Base-by-base conservation (phyloP, 2,329 filamentous ascomycete species). In the Aspergillus ustus region DNA sequence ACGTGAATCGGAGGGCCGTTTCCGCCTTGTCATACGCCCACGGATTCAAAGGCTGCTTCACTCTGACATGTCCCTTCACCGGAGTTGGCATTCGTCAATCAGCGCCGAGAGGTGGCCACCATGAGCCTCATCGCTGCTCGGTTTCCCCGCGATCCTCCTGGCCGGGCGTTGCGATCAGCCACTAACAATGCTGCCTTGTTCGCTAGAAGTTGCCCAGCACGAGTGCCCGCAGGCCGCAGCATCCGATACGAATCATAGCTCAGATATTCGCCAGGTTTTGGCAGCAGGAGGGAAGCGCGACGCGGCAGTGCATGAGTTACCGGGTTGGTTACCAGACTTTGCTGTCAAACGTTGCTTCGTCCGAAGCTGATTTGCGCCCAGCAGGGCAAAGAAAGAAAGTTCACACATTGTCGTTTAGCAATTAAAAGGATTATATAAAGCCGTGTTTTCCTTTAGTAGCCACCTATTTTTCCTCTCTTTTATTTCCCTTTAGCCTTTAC, bases 101-200 rank as follows among this genome's bases (percentile, higher is more conserved):
- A 40, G 34, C 34, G 34, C 34, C 34, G 34, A 40, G 34, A 40
- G 13, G 15, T 40, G 34, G 34, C 15, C 11, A 40, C 9, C 19
- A 59, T 59, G 51, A 59, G 57, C 51, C 57, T 59, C 51, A 34
- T 49, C 40, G 40, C 50, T 45, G 9, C 44, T 52, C 28, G 37
- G 43, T 34, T 34, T 37, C 28, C 31, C 44, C 57, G 22, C 31
- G 6, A n/a, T 46, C 29, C 29, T 25, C 20, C 50, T n/a, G 19
- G 15, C 44, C 29, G 50, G 56, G 56, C 48, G 37, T 28, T 11
- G 25, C 28, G 6, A 34, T 19, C n/a, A 54, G 43, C 57, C 57
- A 59, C 51, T 54, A 40, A 31, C 20, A 50, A n/a, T n/a, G 22
- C 28, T 40, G 25, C 15, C n/a, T 52, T 29, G 20, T 46, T 29